Evolutionary conservation across 306 rosid genomes (phyloP), one percentile per base, ranked within the genome.

Genomic region (Parietaria judaica): DNA sequence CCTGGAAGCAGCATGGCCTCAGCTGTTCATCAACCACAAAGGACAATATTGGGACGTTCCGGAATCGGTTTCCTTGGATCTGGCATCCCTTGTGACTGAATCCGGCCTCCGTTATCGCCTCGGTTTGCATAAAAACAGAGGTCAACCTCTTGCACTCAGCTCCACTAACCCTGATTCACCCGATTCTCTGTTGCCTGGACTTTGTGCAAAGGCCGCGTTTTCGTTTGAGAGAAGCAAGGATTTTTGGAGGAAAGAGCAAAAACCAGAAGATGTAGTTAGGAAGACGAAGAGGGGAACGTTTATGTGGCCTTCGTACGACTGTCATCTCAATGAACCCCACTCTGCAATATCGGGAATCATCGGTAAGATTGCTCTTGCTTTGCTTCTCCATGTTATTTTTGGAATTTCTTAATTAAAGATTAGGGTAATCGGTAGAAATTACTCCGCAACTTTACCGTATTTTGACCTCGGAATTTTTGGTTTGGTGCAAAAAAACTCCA

Each of bases 1-100:
- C 3, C 51, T 87, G 55, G 98, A 91, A 74, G 87, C 95, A 58
- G 96, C 96, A 61, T 91, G 92, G 96, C 96, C 89, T 47, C 95
- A 87, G 74, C 73, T 87, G 73, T 91, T 83, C 70, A 45, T 87
- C 75, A 95, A 91, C 71, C 95, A 80, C 76, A 87, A 87, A 62
- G 98, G 96, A 69, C 79, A 66, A 74, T 87, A 87, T 71, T 87
- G 96, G 98, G 89, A 87, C 50, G 96, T 91, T 14, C 92, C 96
- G 0, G 83, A 80, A 76, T 81, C 95, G 60, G 51, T 85, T 67
- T 87, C 96, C 50, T 70, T 88, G 68, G 87, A 87, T 80, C 69
- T 91, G 35, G 75, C 80, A 39, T 85, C 98, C 61, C 78, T 83
- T 58, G 54, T 68, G 73, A 73, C 87, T 23, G 63, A 70, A 38